Percentiles rank a stretch among this genome's conserved stretches.
These are phyloP conservation scores for Lasiodiplodia theobromae DNA, from an alignment of 2,329 filamentous ascomycete species.

Conservation along the genomic window DNA sequence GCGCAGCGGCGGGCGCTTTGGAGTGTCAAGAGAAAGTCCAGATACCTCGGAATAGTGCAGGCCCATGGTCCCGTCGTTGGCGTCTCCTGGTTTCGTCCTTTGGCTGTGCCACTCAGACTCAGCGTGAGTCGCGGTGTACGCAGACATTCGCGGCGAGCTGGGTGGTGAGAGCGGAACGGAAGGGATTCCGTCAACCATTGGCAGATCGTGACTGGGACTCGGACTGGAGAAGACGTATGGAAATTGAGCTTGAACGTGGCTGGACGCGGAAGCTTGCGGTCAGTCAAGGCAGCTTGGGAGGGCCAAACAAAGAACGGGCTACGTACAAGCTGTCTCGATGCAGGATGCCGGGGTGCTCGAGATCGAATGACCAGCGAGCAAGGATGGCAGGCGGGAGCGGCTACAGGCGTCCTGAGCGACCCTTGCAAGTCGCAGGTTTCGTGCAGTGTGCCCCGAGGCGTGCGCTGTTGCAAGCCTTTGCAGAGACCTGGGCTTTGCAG, in stretches of 20 bases:
- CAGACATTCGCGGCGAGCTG: conserved; percentile 60
- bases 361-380: conserved; percentile 30
- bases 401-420: conserved; percentile 29
- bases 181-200: conserved; percentile 54
- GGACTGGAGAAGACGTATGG: conserved; percentile 16
- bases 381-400: conserved; percentile 29
- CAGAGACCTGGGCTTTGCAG: conserved; percentile 25
- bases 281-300: conserved; percentile 25
- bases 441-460: conserved; percentile 31
- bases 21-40: conserved; percentile 44
- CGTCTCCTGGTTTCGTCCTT: conserved; percentile 45
- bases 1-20: conserved; percentile 49
- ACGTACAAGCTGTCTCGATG: conserved; percentile 27
- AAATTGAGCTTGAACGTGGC: conserved; percentile 17
- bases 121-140: conserved; percentile 51
- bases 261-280: conserved; percentile 25
- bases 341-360: conserved; percentile 28
- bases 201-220: conserved; percentile 15
- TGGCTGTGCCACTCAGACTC: conserved; percentile 54
- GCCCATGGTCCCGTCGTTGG: conserved; percentile 47
- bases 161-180: conserved; percentile 58
- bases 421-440: conserved; percentile 29
- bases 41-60: conserved; percentile 46
- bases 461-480: conserved; percentile 29
- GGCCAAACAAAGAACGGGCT: conserved; percentile 25